Conservation (phyloP, 2,329 filamentous ascomycete genomes). For the Monilinia polystroma region DNA sequence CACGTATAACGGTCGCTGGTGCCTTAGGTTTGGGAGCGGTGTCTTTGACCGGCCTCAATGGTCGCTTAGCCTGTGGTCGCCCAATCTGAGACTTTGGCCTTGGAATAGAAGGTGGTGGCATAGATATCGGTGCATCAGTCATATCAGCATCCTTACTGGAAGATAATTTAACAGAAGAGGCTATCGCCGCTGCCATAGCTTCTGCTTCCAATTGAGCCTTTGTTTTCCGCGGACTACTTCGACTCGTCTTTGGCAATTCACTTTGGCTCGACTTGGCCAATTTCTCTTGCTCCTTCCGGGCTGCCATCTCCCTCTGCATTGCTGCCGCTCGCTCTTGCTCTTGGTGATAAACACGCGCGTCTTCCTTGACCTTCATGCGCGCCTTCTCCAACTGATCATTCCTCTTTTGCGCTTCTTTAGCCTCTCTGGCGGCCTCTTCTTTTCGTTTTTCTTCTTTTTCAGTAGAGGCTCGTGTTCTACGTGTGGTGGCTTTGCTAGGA, state of each 20-base stretch:
- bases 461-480: constrained; percentile 56
- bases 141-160: constrained; percentile 53
- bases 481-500: constrained; percentile 37
- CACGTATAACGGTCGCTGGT: constrained; percentile 68
- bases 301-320: constrained; percentile 54
- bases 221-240: constrained; percentile 54
- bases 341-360: constrained; percentile 58
- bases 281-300: constrained; percentile 55
- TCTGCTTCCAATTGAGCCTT: constrained; percentile 42
- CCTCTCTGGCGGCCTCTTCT: constrained; percentile 60
- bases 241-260: constrained; percentile 46
- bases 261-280: constrained; percentile 37
- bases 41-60: constrained; percentile 63
- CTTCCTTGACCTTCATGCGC: constrained; percentile 68
- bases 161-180: constrained; percentile 42
- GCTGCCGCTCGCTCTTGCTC: constrained; percentile 55
- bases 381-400: constrained; percentile 64
- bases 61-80: constrained; percentile 56
- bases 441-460: constrained; percentile 61
- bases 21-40: constrained; percentile 56
- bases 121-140: constrained; percentile 52
- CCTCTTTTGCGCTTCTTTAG: constrained; percentile 60
- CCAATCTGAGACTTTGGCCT: constrained; percentile 50
- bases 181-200: constrained; percentile 37
- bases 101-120: constrained; percentile 61